Evolutionary conservation across 177 flowering plant species (phyloP), one percentile per base, ranked within the genome.

Genomic region (Vitis hybrid): DNA sequence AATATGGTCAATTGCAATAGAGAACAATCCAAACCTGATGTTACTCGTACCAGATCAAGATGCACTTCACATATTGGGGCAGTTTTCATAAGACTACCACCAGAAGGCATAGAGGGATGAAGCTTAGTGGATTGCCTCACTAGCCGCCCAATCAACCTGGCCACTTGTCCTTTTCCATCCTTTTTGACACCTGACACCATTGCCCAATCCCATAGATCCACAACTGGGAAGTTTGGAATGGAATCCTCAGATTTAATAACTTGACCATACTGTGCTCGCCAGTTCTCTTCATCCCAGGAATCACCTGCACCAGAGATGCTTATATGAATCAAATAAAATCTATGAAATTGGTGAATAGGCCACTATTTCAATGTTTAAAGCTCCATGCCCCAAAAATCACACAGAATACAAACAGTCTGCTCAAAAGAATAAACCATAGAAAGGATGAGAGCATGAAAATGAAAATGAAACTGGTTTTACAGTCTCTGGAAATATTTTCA

Each of bases 261-360:
- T 84, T 93, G 98, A 65, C 98, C 97, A 80, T 90, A 96, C 70
- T 96, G 99, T 64, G 95, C 92, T 68, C 74, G 79, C 99, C 99
- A 96, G 66, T 77, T 86, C 65, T 91, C 97, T 82, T 93, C 99
- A 35, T 93, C 97, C 82, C 54, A 60, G n/a, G 85, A 76, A 52
- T 35, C 50, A 80, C 82, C 92, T 90, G 78, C 9, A 63, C 13
- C 58, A 49, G 17, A 67, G 15, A 71, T 63, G 48, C 65, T 21
- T 51, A 6, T 27, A 14, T 24, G 27, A 49, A 18, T 58, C 21
- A 67, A 20, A 14, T 17, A 4, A 27, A 69, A 24, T 59, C 48
- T 14, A 58, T 20, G 11, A 27, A 64, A 30, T 27, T 11, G 49
- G 7, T 11, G 20, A 4, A 4, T 17, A n/a, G 55, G 55, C 48